Conservation (phyloP, 208 protist species). For the Jaenimonas drosophilae region DNA sequence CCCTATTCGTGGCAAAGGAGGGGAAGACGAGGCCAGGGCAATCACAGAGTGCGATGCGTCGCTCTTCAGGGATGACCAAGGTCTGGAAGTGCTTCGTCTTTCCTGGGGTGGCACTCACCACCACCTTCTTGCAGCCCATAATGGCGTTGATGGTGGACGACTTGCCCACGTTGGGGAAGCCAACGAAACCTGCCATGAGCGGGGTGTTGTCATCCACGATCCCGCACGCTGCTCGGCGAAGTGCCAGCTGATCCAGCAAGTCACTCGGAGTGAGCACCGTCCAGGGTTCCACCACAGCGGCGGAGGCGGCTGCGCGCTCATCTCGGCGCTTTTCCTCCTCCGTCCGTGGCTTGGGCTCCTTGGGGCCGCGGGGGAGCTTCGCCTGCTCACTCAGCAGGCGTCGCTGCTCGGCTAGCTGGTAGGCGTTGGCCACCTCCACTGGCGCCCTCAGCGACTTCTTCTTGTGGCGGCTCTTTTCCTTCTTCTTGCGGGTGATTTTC, state of each 20-base stretch:
- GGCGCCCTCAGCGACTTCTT: constrained; percentile 70
- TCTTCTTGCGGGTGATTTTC: constrained; percentile 21
- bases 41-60: constrained; percentile 92
- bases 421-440: constrained; percentile 62
- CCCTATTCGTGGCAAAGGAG: constrained; percentile 83
- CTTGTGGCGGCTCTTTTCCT: constrained; percentile 63
- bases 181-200: constrained; percentile 92
- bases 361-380: constrained; percentile 25
- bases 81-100: constrained; percentile 99
- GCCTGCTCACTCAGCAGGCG: constrained; percentile 21
- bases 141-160: constrained; percentile 97
- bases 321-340: constrained; percentile 56
- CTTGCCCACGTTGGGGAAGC: constrained; percentile 99
- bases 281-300: constrained; percentile 23
- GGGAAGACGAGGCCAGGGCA: constrained; percentile 98
- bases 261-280: constrained; percentile 57
- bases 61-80: constrained; percentile 86
- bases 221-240: constrained; percentile 27
- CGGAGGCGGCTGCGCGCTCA: constrained; percentile 14
- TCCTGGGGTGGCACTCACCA: constrained; percentile 94
- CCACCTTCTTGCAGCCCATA: constrained; percentile 90
- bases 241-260: constrained; percentile 68
- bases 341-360: constrained; percentile 34
- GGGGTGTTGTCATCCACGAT: constrained; percentile 23
- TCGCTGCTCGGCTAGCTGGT: constrained; percentile 54